Conservation (phyloP, 1,284 basidiomycete species). For the Nidula niveotomentosa region DNA sequence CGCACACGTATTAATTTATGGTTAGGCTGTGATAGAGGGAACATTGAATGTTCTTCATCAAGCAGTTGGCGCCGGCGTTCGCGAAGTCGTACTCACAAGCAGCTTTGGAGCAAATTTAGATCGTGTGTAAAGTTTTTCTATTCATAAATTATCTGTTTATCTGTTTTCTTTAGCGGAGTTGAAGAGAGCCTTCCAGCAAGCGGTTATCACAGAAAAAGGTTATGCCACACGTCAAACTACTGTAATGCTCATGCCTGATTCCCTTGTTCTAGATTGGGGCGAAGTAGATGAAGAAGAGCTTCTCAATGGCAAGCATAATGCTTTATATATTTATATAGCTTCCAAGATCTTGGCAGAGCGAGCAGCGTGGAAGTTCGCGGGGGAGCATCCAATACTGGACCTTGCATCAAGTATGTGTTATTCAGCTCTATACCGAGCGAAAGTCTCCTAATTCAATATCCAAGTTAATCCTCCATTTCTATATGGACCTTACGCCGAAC, state of each 20-base stretch:
- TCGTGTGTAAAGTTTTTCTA: neutral
- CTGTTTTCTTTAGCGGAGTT: neutral
- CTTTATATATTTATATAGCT: slow-evolving; percentile 11
- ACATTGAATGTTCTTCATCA: slow-evolving; percentile 12
- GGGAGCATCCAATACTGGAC: slow-evolving; percentile 17
- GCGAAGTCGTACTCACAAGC: slow-evolving; percentile 14
- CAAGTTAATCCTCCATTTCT: slow-evolving; percentile 24
- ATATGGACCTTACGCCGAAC: slow-evolving; percentile 20
- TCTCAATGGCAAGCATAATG: slow-evolving; percentile 1
- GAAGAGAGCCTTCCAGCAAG: neutral
- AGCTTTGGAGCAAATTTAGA: slow-evolving; percentile 7
- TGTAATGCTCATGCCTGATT: neutral
- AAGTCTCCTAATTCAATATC: neutral
- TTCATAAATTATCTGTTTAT: neutral
- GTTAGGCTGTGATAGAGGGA: slow-evolving; percentile 13
- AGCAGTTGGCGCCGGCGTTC: slow-evolving; percentile 11
- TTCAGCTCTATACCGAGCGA: neutral
- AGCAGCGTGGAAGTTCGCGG: slow-evolving; percentile 15
- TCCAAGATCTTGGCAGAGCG: slow-evolving; percentile 18
- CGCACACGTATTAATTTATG: neutral
- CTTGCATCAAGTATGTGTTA: slow-evolving; percentile 20
- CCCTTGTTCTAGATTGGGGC: slow-evolving; percentile 9
- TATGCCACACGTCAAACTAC: neutral
- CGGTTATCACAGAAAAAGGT: neutral
- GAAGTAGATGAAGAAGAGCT: slow-evolving; percentile 14